Conservation (phyloP, 2,329 filamentous ascomycete genomes). For the Hymenoscyphus repandus region DNA sequence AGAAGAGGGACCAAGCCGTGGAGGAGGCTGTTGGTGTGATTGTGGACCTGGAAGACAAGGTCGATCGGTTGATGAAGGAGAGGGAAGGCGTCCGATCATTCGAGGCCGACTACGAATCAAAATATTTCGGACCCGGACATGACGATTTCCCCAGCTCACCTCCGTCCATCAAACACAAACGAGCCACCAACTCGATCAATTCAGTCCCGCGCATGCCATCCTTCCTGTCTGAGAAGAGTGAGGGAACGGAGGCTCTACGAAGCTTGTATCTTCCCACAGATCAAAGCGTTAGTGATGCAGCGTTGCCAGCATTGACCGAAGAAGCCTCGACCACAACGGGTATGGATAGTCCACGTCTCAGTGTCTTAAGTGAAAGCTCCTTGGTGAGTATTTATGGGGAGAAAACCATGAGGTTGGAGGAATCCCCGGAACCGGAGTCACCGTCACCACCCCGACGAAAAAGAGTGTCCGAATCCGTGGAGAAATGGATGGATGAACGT, state of each 20-base stretch:
- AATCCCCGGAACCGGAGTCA: slow-evolving; percentile 18
- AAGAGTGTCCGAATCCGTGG: slow-evolving; percentile 22
- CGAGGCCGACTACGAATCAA: slow-evolving; percentile 33
- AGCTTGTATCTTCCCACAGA: slow-evolving; percentile 46
- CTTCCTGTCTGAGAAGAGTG: slow-evolving; percentile 55
- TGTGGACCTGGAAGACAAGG: slow-evolving; percentile 54
- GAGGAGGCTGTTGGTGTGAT: slow-evolving; percentile 69
- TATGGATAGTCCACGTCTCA: slow-evolving; percentile 54
- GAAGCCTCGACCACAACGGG: slow-evolving; percentile 28
- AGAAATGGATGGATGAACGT: slow-evolving; percentile 31
- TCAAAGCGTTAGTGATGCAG: slow-evolving; percentile 40
- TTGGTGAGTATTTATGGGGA: slow-evolving; percentile 60
- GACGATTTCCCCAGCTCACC: slow-evolving; percentile 24
- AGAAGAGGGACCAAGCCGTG: slow-evolving; percentile 64
- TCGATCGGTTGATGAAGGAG: slow-evolving; percentile 50
- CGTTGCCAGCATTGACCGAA: slow-evolving; percentile 44
- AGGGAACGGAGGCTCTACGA: slow-evolving; percentile 55
- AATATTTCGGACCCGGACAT: slow-evolving; percentile 19
- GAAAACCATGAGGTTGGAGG: slow-evolving; percentile 27
- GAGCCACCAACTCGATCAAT: background rate
- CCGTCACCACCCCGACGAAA: slow-evolving; percentile 12
- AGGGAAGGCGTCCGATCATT: slow-evolving; percentile 48
- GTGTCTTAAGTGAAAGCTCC: slow-evolving; percentile 62
- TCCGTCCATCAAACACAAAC: slow-evolving; percentile 14
- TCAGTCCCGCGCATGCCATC: slow-evolving; percentile 55